Evolutionary conservation across 169 alveolate genomes (phyloP).

Genomic region (Sarcocystis neurona): DNA sequence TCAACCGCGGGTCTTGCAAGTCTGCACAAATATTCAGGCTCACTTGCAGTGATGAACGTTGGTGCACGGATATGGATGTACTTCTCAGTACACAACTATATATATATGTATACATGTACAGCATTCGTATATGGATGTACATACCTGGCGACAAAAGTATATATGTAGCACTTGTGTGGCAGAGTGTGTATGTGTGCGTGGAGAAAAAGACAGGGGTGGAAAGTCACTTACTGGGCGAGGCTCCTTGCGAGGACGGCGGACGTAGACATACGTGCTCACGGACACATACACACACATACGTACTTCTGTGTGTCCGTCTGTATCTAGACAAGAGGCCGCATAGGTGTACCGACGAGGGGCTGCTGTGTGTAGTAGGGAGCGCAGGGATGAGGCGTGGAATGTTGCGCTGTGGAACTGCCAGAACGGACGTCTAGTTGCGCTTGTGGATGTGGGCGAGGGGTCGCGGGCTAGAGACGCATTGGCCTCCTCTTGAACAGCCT

Average conservation of each 20-base stretch:
- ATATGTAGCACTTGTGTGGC: neutral
- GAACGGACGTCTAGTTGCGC: no score
- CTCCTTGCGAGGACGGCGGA: neutral
- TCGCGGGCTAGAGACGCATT: no score
- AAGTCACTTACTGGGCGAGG: neutral
- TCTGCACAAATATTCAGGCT: neutral
- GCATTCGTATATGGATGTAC: conserved; percentile 7
- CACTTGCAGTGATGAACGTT: neutral
- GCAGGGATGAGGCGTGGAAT: no score
- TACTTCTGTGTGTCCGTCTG: no score
- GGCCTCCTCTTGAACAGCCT: no score
- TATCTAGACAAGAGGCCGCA: no score
- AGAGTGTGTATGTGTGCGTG: neutral
- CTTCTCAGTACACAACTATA: neutral
- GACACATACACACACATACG: neutral
- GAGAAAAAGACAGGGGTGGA: neutral
- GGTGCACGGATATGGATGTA: neutral
- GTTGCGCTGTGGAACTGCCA: no score
- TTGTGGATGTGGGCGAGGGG: no score
- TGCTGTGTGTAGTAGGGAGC: no score
- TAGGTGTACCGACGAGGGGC: no score
- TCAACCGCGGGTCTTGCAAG: neutral
- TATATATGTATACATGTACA: neutral
- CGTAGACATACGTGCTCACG: neutral
- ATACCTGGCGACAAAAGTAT: neutral